Base-by-base conservation (phyloP, 2,329 filamentous ascomycete species). In the Trichophyton mentagrophytes region DNA sequence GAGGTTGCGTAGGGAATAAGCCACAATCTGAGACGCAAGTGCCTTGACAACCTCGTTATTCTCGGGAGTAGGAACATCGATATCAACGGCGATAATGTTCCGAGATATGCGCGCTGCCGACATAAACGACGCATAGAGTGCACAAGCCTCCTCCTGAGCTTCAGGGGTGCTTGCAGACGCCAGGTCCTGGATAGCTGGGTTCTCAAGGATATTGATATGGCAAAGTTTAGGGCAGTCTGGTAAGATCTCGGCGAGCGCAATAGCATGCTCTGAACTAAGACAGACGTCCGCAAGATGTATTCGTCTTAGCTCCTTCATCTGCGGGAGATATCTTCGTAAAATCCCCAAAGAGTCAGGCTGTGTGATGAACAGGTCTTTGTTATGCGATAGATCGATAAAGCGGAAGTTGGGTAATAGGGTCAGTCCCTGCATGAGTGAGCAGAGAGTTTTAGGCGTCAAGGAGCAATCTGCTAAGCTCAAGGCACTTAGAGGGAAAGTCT, bases 311-410 rank as follows among this genome's bases (percentile, higher is more conserved):
- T 80, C 78, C 33, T 81, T 77, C 76, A 97, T 82, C 71, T 89
- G 86, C 2, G 92, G 91, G 61, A 97, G 78, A 70, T 92, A 93
- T 75, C 88, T 89, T 67, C 93, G 82, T 60, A 97, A 78, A 2
- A 90, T 76, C 3, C 82, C 81, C 38, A 93, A 79, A 1, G 88
- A 88, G 68, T 84, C 90, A n/a, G 88, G 85, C 47, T 86, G 79
- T 2, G 79, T 79, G 59, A 85, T 82, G 70, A 95, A 96, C 15
- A 99, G 79, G 20, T 84, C 84, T 36, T 81, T 87, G 67, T 97
- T 97, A 68, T 96, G 90, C 3, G 90, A 96, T 40, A 99, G 78
- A 71, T 97, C 93, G 62, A 99, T 84, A 70, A 96, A 96, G 20
- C 88, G 85, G 69, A 96, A 87, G 64, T 86, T 83, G 1, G 80